Evolutionary conservation across 1,284 basidiomycete species (phyloP), one percentile per base, ranked within the genome.

Genomic region (Puccinia coronata): DNA sequence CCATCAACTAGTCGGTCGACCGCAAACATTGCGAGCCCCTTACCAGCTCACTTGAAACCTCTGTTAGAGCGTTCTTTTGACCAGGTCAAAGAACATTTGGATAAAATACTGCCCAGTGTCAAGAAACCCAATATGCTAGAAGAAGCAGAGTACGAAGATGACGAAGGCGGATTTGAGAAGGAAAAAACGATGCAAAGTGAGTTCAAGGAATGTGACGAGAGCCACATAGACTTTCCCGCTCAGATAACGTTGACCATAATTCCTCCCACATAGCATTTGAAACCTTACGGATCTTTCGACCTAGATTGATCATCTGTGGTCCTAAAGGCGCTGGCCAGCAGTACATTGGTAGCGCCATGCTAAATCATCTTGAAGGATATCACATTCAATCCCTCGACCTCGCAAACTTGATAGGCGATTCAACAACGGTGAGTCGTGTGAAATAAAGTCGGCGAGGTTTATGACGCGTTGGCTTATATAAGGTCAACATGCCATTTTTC

Each of bases 351-450:
- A 91, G 94, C 0, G 97, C 96, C 0, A 90, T 94, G 2, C 87
- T 99, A 71, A 95, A 99, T 87, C 92, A 96, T 86, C 88, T 99
- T 18, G 97, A 99, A 87, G 96, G 96, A 0, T 98, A 93, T 87
- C 94, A 98, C 85, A 90, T 99, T 0, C 97, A 98, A 86, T 94
- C 91, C 83, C 89, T 99, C 69, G 96, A 99, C 85, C 89, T 99
- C 16, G 95, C 93, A 12, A 92, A 91, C 0, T 87, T 99, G 63
- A 89, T 99, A 87, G 90, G 93, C 71, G 96, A 99, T 86, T 94
- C 95, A 0, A 92, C 93, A 0, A 88, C 95, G 84, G 94, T 95
- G 83, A 84, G 88, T 85, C 28, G 34, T 23, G 59, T 41, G 11
- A 69, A 69, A 69, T 69, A 49, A 49, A 57, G n/a, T 47, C 41